Conservation (phyloP, 768 basidiomycete genomes). For the Mycena alexandri region DNA sequence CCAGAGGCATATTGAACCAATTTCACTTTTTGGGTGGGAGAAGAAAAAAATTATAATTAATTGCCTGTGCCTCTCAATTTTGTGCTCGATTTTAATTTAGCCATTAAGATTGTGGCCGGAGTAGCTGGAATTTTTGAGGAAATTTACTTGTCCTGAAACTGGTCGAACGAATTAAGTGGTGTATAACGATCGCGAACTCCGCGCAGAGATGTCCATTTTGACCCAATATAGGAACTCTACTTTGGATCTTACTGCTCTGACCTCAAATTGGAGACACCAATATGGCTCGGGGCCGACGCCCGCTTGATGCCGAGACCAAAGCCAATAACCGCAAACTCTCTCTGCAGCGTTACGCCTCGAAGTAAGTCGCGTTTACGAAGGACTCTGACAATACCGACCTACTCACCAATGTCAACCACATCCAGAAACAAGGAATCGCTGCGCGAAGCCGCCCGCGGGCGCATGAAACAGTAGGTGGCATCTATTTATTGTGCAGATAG, state of each 20-base stretch:
- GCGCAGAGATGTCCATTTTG: not conserved
- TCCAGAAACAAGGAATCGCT: not conserved
- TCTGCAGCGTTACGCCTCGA: not conserved
- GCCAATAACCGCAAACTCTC: not conserved
- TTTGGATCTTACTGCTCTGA: not conserved
- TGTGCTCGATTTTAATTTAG: too few relatives aligned
- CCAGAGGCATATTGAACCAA: too few relatives aligned
- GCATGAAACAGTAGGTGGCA: not conserved
- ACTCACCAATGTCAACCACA: too few relatives aligned
- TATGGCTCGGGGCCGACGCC: not conserved
- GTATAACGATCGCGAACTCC: not conserved
- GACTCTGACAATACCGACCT: too few relatives aligned
- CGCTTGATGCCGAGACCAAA: not conserved
- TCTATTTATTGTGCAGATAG: too few relatives aligned
- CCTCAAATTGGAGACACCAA: not conserved
- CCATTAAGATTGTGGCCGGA: too few relatives aligned
- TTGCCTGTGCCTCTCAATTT: too few relatives aligned
- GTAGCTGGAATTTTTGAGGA: not conserved
- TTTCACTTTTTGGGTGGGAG: too few relatives aligned
- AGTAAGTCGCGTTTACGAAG: not conserved
- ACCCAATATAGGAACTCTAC: not conserved
- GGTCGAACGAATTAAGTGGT: not conserved
- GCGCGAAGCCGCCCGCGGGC: not conserved
- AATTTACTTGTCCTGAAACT: not conserved
- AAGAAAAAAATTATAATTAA: too few relatives aligned